Conservation (phyloP, 1,139 yeast genomes). For the Geotrichum restrictum region DNA sequence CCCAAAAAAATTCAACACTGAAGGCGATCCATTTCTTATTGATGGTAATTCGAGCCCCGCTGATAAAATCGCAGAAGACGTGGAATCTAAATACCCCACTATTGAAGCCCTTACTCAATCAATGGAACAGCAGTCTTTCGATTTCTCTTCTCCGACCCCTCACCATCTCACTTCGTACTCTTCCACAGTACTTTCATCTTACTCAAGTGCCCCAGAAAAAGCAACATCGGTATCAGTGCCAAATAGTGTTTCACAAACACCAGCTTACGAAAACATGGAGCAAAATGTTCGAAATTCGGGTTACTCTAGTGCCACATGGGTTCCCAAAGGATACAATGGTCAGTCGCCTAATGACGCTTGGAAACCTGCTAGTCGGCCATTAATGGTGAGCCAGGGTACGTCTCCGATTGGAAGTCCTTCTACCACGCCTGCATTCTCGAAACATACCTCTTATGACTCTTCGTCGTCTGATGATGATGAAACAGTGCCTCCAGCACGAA, state of each 20-base stretch:
- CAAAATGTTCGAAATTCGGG: not conserved
- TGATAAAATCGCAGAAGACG: constrained; percentile 25
- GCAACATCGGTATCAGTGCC: not conserved
- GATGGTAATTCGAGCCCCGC: constrained; percentile 17
- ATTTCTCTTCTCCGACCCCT: constrained; percentile 19
- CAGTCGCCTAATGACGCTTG: constrained; percentile 1
- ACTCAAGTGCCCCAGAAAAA: not conserved
- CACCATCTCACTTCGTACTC: not conserved
- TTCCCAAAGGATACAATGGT: not conserved
- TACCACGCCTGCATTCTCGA: constrained; percentile 14
- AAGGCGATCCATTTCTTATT: constrained; percentile 6
- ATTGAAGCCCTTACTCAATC: constrained; percentile 37
- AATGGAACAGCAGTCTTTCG: constrained; percentile 27
- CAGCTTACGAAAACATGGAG: not conserved
- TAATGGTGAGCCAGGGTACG: constrained; percentile 19
- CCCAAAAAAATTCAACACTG: not conserved
- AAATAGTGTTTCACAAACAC: constrained; percentile 7
- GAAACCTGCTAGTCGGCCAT: constrained; percentile 8
- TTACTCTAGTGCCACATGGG: not conserved
- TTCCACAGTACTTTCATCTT: not conserved
- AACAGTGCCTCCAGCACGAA: constrained; percentile 14
- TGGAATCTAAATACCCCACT: constrained; percentile 35
- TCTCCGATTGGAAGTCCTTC: constrained; percentile 20
- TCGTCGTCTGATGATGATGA: constrained; percentile 19
- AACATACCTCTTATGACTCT: not conserved